Evolutionary conservation across 345 rosid species (phyloP).

Genomic region (Salix dunnii): DNA sequence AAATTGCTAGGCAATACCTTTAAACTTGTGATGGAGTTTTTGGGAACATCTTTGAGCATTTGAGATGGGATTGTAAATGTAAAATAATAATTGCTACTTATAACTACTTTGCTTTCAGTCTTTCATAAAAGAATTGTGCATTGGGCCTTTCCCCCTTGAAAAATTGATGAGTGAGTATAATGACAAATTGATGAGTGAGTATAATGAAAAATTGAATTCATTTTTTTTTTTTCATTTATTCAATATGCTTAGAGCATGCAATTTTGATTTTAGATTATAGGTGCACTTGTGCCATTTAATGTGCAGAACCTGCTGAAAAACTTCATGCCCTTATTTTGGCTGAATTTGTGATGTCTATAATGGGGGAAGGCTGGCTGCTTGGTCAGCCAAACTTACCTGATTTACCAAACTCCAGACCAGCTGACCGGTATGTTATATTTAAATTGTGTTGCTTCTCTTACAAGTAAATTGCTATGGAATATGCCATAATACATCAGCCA

Average conservation of each 20-base stretch:
- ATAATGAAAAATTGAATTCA: no score
- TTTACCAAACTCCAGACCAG: slow-evolving; percentile 49
- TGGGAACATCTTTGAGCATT: neutral
- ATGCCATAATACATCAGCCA: neutral
- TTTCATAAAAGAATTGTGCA: no score
- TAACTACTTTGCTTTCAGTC: no score
- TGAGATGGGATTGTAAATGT: neutral
- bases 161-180: no score
- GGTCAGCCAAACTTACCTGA: slow-evolving; percentile 48
- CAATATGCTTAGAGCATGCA: neutral
- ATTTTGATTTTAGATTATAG: slow-evolving; percentile 16
- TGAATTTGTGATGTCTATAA: slow-evolving; percentile 57
- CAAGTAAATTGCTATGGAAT: neutral
- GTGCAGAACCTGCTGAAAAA: slow-evolving; percentile 75
- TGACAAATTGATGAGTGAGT: no score
- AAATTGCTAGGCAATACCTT: neutral
- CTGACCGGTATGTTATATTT: slow-evolving; percentile 45
- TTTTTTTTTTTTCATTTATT: no score
- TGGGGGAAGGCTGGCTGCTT: slow-evolving; percentile 73
- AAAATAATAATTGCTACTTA: no score
- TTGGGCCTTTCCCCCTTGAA: no score
- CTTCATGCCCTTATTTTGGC: slow-evolving; percentile 80
- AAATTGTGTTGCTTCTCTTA: neutral
- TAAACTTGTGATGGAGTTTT: neutral
- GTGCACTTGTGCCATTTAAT: slow-evolving; percentile 15